Conservation (phyloP, 202 grass and related monocot genomes). For the Brachypodium distachyon region DNA sequence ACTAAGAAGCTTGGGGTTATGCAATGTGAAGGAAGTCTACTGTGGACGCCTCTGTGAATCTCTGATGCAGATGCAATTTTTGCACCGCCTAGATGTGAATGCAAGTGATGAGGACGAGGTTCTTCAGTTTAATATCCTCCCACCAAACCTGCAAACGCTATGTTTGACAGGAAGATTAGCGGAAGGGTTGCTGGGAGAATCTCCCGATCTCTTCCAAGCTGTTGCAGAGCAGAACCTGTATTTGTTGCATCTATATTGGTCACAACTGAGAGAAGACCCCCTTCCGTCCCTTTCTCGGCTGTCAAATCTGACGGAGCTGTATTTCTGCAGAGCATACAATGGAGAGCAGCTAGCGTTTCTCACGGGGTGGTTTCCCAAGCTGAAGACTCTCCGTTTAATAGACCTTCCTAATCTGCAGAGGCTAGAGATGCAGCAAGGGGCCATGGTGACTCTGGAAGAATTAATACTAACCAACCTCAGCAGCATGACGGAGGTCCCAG, state of each 20-base stretch:
- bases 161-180: background rate
- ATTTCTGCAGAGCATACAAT: slow-evolving; percentile 1
- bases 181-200: background rate
- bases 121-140: slow-evolving; percentile 11
- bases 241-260: slow-evolving; percentile 3
- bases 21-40: slow-evolving; percentile 8
- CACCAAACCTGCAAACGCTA: slow-evolving; percentile 10
- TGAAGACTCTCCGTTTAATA: background rate
- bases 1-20: slow-evolving; percentile 25
- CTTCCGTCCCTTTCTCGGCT: slow-evolving; percentile 21
- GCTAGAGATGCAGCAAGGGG: slow-evolving; percentile 22
- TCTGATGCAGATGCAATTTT: slow-evolving; percentile 2
- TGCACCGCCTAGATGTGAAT: background rate
- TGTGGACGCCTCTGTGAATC: slow-evolving; percentile 6
- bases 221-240: background rate
- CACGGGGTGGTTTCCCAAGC: slow-evolving; percentile 14
- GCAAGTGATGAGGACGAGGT: slow-evolving; percentile 12
- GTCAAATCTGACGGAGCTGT: background rate
- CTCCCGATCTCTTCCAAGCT: slow-evolving; percentile 5
- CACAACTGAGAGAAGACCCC: slow-evolving; percentile 13
- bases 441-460: background rate
- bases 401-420: slow-evolving; percentile 2
- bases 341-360: slow-evolving; percentile 15
- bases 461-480: background rate
- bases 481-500: slow-evolving; percentile 13